Evolutionary conservation across 2,329 filamentous ascomycete species (phyloP), one percentile per base, ranked within the genome.

Genomic region (Talaromyces pinophilus): DNA sequence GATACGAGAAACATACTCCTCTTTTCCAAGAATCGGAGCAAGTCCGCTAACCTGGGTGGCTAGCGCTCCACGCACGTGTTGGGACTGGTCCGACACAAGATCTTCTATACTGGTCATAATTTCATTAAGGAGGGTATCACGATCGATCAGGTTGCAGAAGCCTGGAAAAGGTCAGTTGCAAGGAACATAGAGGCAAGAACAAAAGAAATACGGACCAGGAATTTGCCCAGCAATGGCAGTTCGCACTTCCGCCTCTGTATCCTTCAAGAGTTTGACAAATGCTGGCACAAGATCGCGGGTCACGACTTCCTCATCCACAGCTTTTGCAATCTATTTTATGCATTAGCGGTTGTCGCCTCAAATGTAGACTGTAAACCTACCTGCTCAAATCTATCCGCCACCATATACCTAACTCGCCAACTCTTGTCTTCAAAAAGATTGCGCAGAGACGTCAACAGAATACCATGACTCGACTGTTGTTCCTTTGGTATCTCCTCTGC

Each of bases 401-500:
- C 95, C 95, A 99, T 99, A 81, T 98, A 99, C 78, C 95, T 88
- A 68, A 99, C 95, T 76, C 95, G 89, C 95, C 95, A 99, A 83
- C 95, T 98, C 87, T 98, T 99, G 80, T 99, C 95, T 75, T 97
- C 95, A 81, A 99, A 98, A 76, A 99, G 82, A 81, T 88, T 96
- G 74, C 95, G 90, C 75, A 99, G 83, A 55, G 94, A 93, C 61
- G 92, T 94, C 74, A 99, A 84, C 66, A 99, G 83, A 65, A 98
- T 92, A 63, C 94, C 95, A 76, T 98, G 94, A 81, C 93, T 97
- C 55, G 92, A 90, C 81, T 99, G 95, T 79, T 99, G 93, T 80
- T 98, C 95, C 82, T 98, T 98, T 68, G 95, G 95, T 35, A 99
- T 93, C 67, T 94, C 92, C 81, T 99, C 95, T 68, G 95, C 94